Percentiles rank a stretch among this genome's conserved stretches.
Conservation (phyloP, 306 rosid genomes). For the Malus sylvestris region DNA sequence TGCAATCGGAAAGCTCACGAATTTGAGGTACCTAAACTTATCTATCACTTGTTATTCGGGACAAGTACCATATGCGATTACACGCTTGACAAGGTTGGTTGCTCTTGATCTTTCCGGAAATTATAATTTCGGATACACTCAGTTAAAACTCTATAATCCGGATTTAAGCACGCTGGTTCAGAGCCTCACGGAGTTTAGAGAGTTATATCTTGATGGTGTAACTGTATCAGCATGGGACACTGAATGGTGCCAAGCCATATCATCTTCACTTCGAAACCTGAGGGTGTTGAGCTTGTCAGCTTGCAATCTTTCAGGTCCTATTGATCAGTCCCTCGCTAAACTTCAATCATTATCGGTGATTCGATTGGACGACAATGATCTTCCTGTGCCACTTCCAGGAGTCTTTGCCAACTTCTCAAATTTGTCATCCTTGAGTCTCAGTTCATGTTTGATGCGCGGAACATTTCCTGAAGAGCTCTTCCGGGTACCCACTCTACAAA, state of each 20-base stretch:
- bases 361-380: background rate
- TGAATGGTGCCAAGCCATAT: conserved; percentile 34
- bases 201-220: conserved; percentile 48
- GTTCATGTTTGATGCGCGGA: background rate
- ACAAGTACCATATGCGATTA: conserved; percentile 23
- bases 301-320: conserved; percentile 16
- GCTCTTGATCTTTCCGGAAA: conserved; percentile 8
- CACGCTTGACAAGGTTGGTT: conserved; percentile 14
- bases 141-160: conserved; percentile 8
- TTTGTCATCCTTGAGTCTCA: conserved; percentile 16
- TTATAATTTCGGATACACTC: too few relatives aligned
- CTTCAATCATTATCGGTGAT: conserved; percentile 25
- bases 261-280: conserved; percentile 20
- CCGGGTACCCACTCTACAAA: conserved; percentile 13
- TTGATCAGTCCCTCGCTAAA: conserved; percentile 6
- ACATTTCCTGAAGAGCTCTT: conserved; percentile 21
- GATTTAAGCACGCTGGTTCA: conserved; percentile 4
- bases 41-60: background rate
- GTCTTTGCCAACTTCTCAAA: conserved; percentile 13
- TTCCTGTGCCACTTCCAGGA: conserved; percentile 17
- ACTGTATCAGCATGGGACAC: conserved; percentile 25
- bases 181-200: conserved; percentile 22
- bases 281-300: conserved; percentile 23
- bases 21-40: conserved; percentile 13
- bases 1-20: background rate